Percentiles rank a stretch among this genome's conserved stretches.
Conservation (phyloP, 257 asterid species). For the Solanum clarkiae region DNA sequence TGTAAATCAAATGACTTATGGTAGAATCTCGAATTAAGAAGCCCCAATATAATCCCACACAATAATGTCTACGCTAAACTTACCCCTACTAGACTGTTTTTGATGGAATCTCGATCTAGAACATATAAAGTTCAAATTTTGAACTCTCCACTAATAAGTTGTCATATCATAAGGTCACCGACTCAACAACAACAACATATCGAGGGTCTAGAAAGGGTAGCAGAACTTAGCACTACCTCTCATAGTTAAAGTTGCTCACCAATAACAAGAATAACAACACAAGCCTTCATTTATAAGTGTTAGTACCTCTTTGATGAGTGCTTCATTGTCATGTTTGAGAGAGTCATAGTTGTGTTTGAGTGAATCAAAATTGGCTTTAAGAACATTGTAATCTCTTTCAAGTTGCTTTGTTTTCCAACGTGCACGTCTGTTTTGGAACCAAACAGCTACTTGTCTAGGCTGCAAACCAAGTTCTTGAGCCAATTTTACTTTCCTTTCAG, state of each 20-base stretch:
- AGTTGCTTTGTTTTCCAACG: slow-evolving; percentile 85
- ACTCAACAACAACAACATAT: too few species aligned
- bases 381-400: slow-evolving; percentile 69
- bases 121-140: not conserved
- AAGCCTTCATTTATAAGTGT: not conserved
- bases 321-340: slow-evolving; percentile 50
- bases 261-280: not conserved
- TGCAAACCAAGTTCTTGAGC: slow-evolving; percentile 84
- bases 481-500: slow-evolving; percentile 73
- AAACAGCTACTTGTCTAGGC: slow-evolving; percentile 92
- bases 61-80: too few species aligned
- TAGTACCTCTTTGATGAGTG: slow-evolving; percentile 50
- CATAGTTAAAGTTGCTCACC: not conserved
- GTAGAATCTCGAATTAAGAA: not conserved
- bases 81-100: not conserved
- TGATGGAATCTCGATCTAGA: not conserved
- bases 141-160: not conserved
- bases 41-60: not conserved
- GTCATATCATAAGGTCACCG: not conserved
- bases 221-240: too few species aligned
- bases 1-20: not conserved
- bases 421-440: slow-evolving; percentile 96
- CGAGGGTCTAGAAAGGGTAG: fast-evolving
- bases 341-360: slow-evolving; percentile 42
- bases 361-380: slow-evolving; percentile 55